Evolutionary conservation across 2,329 filamentous ascomycete genomes (phyloP).

Genomic region (Alternaria sp.): DNA sequence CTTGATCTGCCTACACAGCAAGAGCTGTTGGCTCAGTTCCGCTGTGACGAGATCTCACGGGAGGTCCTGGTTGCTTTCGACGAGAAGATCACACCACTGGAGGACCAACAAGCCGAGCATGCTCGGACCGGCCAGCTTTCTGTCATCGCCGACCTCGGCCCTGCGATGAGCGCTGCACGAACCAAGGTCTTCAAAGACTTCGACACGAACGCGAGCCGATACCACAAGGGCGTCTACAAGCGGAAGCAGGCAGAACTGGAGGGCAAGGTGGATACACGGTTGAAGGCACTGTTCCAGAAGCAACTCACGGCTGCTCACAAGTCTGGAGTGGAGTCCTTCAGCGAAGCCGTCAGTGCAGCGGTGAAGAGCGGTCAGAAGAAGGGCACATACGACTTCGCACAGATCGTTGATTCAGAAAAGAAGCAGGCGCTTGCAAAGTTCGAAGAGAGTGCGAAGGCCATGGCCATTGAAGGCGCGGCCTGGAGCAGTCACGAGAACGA

Average conservation of each 20-base stretch:
- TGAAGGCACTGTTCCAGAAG: conserved; percentile 87
- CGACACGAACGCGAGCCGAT: conserved; percentile 86
- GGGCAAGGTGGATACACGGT: conserved; percentile 81
- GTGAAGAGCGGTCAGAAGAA: conserved; percentile 95
- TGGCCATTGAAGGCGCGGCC: conserved; percentile 76
- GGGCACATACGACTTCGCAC: conserved; percentile 92
- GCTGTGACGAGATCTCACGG: conserved; percentile 93
- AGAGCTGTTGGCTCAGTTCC: conserved; percentile 93
- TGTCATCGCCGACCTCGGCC: conserved; percentile 77
- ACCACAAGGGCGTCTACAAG: conserved; percentile 94
- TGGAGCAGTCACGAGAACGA: conserved; percentile 92
- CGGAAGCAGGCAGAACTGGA: conserved; percentile 86
- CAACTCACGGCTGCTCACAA: conserved; percentile 91
- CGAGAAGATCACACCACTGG: conserved; percentile 77
- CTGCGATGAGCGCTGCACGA: conserved; percentile 73
- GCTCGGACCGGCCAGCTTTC: conserved; percentile 73
- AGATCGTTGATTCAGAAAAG: conserved; percentile 88
- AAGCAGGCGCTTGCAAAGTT: conserved; percentile 76
- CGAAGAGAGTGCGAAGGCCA: conserved; percentile 73
- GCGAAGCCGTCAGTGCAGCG: conserved; percentile 81
- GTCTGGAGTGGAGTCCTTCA: conserved; percentile 81
- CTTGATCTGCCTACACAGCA: conserved; percentile 96
- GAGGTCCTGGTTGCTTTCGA: conserved; percentile 86
- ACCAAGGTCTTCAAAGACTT: conserved; percentile 80
- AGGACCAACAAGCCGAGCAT: conserved; percentile 81